Conservation (phyloP, 1,139 yeast genomes). For the Taphrina sp. region DNA sequence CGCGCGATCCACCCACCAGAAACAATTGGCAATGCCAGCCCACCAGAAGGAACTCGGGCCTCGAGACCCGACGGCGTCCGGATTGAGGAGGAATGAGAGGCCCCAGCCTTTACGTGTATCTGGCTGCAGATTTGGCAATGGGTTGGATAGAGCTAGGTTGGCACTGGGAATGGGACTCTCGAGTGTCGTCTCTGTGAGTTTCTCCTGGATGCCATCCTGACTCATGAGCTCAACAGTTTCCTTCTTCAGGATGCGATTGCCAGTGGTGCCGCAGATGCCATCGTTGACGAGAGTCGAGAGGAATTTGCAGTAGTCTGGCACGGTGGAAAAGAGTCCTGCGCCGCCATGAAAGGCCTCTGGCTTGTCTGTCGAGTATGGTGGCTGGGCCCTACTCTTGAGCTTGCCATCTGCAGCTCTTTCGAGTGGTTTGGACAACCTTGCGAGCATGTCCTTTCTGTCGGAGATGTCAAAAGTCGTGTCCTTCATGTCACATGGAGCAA, state of each 20-base stretch:
- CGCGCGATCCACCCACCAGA: slow-evolving; percentile 51
- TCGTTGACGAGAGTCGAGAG: slow-evolving; percentile 52
- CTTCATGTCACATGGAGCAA: slow-evolving; percentile 51
- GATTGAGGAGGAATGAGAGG: slow-evolving; percentile 36
- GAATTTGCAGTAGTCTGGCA: slow-evolving; percentile 49
- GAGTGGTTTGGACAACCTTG: not conserved
- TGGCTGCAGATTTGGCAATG: slow-evolving; percentile 39
- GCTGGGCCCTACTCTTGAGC: not conserved
- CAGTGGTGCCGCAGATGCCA: slow-evolving; percentile 44
- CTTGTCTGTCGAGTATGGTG: not conserved
- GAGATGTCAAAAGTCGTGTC: slow-evolving; percentile 40
- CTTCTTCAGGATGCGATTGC: slow-evolving; percentile 43
- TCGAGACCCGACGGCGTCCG: slow-evolving; percentile 2
- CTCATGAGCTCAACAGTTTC: slow-evolving; percentile 39
- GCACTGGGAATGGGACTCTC: slow-evolving; percentile 37
- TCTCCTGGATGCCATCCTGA: slow-evolving; percentile 38
- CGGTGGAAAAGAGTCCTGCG: slow-evolving; percentile 50
- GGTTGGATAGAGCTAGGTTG: slow-evolving; percentile 36
- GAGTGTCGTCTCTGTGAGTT: slow-evolving; percentile 39
- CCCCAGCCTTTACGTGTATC: slow-evolving; percentile 41
- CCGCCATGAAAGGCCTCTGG: slow-evolving; percentile 46
- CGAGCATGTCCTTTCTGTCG: slow-evolving; percentile 3
- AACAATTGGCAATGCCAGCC: slow-evolving; percentile 52
- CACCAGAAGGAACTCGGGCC: slow-evolving; percentile 48
- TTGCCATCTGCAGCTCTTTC: not conserved